Evolutionary conservation across 352 stramenopile species (phyloP).

Genomic region (Pythium aquatile): DNA sequence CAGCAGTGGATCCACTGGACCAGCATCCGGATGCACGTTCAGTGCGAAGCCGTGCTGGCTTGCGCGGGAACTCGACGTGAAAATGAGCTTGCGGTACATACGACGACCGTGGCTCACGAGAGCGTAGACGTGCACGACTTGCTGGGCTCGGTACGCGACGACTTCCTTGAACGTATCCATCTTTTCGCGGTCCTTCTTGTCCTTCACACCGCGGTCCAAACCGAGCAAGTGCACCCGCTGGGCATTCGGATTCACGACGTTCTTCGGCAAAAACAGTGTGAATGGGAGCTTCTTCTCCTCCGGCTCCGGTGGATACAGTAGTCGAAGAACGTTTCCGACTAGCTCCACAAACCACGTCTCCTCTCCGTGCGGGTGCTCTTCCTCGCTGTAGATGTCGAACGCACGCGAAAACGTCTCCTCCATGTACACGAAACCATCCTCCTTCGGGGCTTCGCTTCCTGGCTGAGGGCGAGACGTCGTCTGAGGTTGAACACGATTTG

Average conservation of each 20-base stretch:
- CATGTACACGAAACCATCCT: constrained; percentile 60
- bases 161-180: constrained; percentile 97
- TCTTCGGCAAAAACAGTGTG: constrained; percentile 61
- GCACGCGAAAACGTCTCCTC: constrained; percentile 56
- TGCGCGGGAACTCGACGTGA: constrained; percentile 94
- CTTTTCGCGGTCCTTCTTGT: constrained; percentile 74
- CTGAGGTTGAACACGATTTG: constrained; percentile 25
- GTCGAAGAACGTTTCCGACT: constrained; percentile 50
- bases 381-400: constrained; percentile 81
- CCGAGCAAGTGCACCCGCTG: constrained; percentile 57
- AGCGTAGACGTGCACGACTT: constrained; percentile 96
- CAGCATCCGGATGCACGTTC: constrained; percentile 58
- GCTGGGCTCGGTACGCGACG: constrained; percentile 88
- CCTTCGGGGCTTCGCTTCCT: constrained; percentile 20
- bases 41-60: constrained; percentile 92
- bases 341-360: constrained; percentile 80
- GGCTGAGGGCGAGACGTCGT: constrained; percentile 19
- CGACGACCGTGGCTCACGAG: constrained; percentile 95
- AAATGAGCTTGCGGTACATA: constrained; percentile 96
- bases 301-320: constrained; percentile 72
- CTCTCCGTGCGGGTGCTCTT: constrained; percentile 59
- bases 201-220: constrained; percentile 63
- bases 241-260: constrained; percentile 48
- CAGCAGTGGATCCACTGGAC: constrained; percentile 56
- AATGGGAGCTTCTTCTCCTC: constrained; percentile 84